Evolutionary conservation across 2,329 filamentous ascomycete species (phyloP), one percentile per base, ranked within the genome.

Genomic region (Aspergillus novofumigatus): DNA sequence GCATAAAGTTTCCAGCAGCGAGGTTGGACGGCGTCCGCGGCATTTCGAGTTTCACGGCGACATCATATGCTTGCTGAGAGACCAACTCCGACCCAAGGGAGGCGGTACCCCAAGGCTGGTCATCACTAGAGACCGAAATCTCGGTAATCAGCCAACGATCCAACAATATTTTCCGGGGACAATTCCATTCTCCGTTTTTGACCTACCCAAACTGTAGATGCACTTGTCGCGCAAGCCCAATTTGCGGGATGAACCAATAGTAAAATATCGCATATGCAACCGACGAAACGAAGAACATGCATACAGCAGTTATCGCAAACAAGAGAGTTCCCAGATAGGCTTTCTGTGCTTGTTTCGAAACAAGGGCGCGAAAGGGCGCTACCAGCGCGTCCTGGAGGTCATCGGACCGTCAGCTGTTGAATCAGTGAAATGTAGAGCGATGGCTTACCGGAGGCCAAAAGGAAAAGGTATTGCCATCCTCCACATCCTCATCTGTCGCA

Each of bases 1-100:
- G 78, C 94, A 99, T 99, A 80, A 97, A 97, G 76, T 97, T 97
- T 28, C 94, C 94, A 14, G 84, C 83, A 2, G 83, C 83, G 23
- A 89, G 76, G 67, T 99, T 99, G 1, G 81, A 75, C 0, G 85
- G 86, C 2, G 91, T 94, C 44, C 88, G 86, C 20, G 94, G 94
- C 61, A 99, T 80, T 3, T 84, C 82, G 32, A 99, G 80, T 23
- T 85, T 80, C 1, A 97, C 80, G 4, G 83, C 81, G 45, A 99
- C 83, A 72, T 97, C 92, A 79, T 99, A 99, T 50, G 87, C 82
- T 72, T 97, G 93, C 49, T 84, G 81, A 20, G 85, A 79, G 63
- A 88, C 85, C 60, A 94, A 77, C 49, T 83, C 80, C 21, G 78
- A 65, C 10, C 73, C 71, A 11, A 87, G 70, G 20, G 72, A 67